Percentiles rank a stretch among this genome's conserved stretches.
Conservation (phyloP, 768 basidiomycete species). For the Trametes elegans region DNA sequence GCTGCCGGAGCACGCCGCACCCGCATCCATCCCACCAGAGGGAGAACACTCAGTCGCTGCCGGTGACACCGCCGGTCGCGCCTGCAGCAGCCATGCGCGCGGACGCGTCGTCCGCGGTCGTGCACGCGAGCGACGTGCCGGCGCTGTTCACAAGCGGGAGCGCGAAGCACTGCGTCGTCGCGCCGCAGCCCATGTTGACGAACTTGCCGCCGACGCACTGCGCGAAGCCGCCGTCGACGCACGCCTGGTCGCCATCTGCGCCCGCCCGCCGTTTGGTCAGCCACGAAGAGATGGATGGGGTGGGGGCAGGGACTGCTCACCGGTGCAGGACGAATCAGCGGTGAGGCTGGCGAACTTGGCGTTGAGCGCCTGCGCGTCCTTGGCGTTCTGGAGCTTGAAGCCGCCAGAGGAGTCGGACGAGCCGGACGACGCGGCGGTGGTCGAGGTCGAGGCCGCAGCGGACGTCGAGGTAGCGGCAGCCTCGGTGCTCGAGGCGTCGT, state of each 20-base stretch:
- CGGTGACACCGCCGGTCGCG: slow-evolving; percentile 31
- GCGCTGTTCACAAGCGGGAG: slow-evolving; percentile 42
- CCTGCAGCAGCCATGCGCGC: slow-evolving; percentile 36
- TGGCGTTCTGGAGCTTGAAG: slow-evolving; percentile 31
- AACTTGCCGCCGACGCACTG: slow-evolving; percentile 41
- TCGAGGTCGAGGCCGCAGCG: slow-evolving; percentile 15
- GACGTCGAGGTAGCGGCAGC: slow-evolving; percentile 5
- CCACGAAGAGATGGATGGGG: no score
- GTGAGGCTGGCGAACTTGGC: slow-evolving; percentile 31
- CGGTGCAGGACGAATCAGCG: slow-evolving; percentile 25
- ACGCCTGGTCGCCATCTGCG: slow-evolving; percentile 37
- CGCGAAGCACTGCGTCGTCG: slow-evolving; percentile 35
- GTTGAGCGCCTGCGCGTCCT: slow-evolving; percentile 34
- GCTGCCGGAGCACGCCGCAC: slow-evolving; percentile 4
- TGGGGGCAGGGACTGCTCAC: slow-evolving; percentile 13
- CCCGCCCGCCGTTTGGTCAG: no score
- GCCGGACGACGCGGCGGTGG: slow-evolving; percentile 8
- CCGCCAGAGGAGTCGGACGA: slow-evolving; percentile 1
- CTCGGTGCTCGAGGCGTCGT: slow-evolving; percentile 18
- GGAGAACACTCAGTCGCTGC: slow-evolving; percentile 17
- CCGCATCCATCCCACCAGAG: not conserved
- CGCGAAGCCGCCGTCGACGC: slow-evolving; percentile 37
- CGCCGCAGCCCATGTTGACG: slow-evolving; percentile 32
- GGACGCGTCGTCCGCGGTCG: slow-evolving; percentile 33
- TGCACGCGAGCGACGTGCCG: slow-evolving; percentile 42